A percentile compares a stretch with the other conserved stretches of the same genome.
phyloP scores from a whole-genome alignment of 768 basidiomycete genomes.

The Gelatoporia subvermispora region DNA sequence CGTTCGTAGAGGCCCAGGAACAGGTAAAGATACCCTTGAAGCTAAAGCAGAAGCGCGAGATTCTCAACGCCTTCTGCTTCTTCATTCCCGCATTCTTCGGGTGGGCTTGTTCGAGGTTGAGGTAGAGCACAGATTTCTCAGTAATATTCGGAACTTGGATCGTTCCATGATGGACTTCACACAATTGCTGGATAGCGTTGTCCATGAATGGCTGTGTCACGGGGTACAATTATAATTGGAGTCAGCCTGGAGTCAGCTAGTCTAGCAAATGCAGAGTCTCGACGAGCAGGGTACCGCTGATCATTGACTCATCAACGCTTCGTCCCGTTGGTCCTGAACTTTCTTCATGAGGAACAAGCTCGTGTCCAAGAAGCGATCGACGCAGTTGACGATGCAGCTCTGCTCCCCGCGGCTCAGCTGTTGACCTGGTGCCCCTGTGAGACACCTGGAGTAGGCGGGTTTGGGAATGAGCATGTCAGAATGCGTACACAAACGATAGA shows the following conservation, averaged over 20 bases:
- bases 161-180: no score
- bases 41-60: slow-evolving; percentile 49
- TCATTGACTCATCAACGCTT: slow-evolving; percentile 20
- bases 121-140: background rate
- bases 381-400: slow-evolving; percentile 82
- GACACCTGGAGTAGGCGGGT: slow-evolving; percentile 49
- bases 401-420: slow-evolving; percentile 78
- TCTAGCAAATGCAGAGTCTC: no score
- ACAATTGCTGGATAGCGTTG: background rate
- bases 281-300: background rate
- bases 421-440: slow-evolving; percentile 72
- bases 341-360: slow-evolving; percentile 77
- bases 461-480: background rate
- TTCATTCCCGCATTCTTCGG: slow-evolving; percentile 44
- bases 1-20: slow-evolving; percentile 32
- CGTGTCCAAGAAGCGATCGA: slow-evolving; percentile 87
- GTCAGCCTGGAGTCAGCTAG: background rate
- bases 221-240: background rate
- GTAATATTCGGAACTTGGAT: no score
- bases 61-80: slow-evolving; percentile 66
- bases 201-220: no score
- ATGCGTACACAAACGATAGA: background rate
- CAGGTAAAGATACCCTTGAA: slow-evolving; percentile 54
- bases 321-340: slow-evolving; percentile 43
- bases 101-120: slow-evolving; percentile 20